These are phyloP conservation scores for Corylus avellana DNA, from an alignment of 306 rosid genomes.

Conservation along the genomic window DNA sequence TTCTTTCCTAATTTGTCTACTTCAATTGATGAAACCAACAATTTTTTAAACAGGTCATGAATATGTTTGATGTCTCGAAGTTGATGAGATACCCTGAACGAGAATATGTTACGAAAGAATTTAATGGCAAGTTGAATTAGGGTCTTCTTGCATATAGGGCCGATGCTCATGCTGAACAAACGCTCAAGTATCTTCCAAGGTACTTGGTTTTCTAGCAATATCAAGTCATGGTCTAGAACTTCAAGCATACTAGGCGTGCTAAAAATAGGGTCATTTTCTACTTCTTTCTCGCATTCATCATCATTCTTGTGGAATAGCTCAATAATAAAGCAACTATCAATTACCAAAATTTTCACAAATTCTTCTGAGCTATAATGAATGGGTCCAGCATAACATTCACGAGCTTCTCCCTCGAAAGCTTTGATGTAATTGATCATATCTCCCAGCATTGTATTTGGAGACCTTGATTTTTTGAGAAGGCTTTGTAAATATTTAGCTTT, in stretches of 20 bases:
- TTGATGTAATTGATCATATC: neutral
- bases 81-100: neutral
- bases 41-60: constrained; percentile 9
- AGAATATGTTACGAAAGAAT: too few species aligned
- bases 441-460: too few species aligned
- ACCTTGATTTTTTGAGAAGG: too few species aligned
- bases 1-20: neutral
- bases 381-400: neutral
- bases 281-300: too few species aligned
- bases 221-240: constrained; percentile 8
- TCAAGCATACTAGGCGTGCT: too few species aligned
- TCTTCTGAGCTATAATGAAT: neutral
- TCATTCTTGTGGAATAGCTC: constrained; percentile 34
- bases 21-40: neutral
- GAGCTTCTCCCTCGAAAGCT: neutral
- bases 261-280: constrained; percentile 24
- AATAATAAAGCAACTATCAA: constrained; percentile 35
- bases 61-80: constrained; percentile 7
- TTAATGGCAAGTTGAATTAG: neutral
- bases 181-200: constrained; percentile 32
- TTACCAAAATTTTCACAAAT: constrained; percentile 23
- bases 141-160: neutral
- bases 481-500: neutral
- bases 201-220: constrained; percentile 27
- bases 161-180: neutral